Evolutionary conservation across 176 grass and related monocot genomes (phyloP).

Genomic region (Tillandsia leiboldiana): DNA sequence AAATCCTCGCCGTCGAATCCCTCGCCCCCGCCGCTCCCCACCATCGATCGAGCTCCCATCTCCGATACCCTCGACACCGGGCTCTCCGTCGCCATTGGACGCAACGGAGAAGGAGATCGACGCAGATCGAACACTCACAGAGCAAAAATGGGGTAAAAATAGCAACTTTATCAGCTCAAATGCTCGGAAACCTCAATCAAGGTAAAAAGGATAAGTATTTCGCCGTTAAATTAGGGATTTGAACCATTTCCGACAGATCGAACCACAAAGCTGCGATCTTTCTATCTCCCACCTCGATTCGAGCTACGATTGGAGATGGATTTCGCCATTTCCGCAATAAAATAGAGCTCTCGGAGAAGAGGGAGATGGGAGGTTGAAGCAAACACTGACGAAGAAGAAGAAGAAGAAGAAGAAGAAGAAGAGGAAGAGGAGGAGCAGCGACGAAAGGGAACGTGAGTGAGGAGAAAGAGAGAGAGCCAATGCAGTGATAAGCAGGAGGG

Average conservation of each 20-base stretch:
- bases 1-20: conserved; percentile 30
- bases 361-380: conserved; percentile 2
- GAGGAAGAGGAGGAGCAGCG: background rate
- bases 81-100: conserved; percentile 47
- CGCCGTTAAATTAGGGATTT: background rate
- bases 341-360: conserved; percentile 13
- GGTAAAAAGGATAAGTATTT: background rate
- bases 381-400: background rate
- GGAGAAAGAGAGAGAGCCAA: conserved; percentile 30
- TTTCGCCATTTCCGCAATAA: conserved; percentile 41
- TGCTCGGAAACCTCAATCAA: background rate
- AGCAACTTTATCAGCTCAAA: conserved; percentile 20
- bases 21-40: conserved; percentile 3
- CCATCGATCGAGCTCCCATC: conserved; percentile 16
- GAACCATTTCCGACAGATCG: conserved; percentile 37
- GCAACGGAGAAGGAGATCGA: conserved; percentile 14
- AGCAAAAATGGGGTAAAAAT: conserved; percentile 18
- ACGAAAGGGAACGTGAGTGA: conserved; percentile 7
- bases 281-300: conserved; percentile 17
- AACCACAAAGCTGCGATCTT: conserved; percentile 18
- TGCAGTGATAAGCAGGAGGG: conserved; percentile 64
- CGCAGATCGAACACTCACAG: conserved; percentile 16
- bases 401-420: conserved; percentile 15
- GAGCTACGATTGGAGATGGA: conserved; percentile 46
- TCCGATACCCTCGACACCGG: conserved; percentile 43